Evolutionary conservation across 495 filamentous ascomycete genomes (phyloP), one percentile per base, ranked within the genome.

Genomic region (Extremus antarcticus): DNA sequence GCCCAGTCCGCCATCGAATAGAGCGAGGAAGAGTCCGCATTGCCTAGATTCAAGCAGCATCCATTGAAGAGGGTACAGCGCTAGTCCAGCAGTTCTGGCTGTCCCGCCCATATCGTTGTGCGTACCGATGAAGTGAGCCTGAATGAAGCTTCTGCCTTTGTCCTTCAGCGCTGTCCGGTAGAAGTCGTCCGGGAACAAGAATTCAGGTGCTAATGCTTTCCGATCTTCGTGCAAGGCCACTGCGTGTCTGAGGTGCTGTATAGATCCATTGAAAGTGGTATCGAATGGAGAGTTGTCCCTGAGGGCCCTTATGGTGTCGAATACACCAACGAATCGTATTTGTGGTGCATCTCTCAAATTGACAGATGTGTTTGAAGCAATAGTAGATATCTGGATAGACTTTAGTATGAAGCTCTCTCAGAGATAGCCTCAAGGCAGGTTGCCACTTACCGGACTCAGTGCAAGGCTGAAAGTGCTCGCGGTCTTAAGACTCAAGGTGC

Each of bases 21-120:
- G 23, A 25, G 43, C 45, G 22, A 63, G 45, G 47, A 55, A 24
- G 7, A 68, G 53, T 7, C 66, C 66, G 22, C 54, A 56, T 17
- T 40, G 20, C 11, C 43, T 55, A 48, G 65, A 65, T 54, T 70
- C 66, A 20, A 65, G 39, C 25, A 70, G 47, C 66, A 70, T 68
- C 67, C 67, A 70, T 54, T 70, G 67, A 21, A 70, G 54, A 10
- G 67, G 66, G 47, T 70, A 70, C 11, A 70, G 61, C 29, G 63
- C 63, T 9, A 70, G 55, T 15, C 67, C 67, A 50, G 66, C 66
- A n/a, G 63, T 61, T 45, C 55, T 61, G 7, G 65, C 51, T 4
- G 46, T 40, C 0, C 58, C 58, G 10, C 54, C 58, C 25, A 61
- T 53, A 24, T 61, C 58, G 25, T 1, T 29, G 25, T 61, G 58